Evolutionary conservation across 2,329 filamentous ascomycete species (phyloP).

Genomic region (Epicoccum nigrum): DNA sequence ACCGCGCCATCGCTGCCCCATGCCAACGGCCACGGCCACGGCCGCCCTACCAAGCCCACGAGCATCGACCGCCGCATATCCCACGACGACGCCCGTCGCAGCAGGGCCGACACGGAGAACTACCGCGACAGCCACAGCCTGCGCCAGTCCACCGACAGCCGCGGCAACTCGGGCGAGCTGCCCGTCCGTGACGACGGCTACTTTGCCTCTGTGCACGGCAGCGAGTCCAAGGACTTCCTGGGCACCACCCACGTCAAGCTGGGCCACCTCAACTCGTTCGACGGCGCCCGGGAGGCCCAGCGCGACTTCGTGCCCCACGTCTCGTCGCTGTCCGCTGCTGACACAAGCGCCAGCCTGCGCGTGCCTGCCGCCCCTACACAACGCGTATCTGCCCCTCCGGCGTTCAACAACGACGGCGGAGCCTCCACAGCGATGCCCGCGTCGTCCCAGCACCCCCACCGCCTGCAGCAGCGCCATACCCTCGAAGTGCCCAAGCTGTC

Average conservation of each 20-base stretch:
- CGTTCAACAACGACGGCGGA: slow-evolving; percentile 55
- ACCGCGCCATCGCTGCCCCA: slow-evolving; percentile 19
- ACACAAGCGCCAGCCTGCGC: slow-evolving; percentile 41
- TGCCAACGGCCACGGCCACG: slow-evolving; percentile 45
- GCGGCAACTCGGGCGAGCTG: slow-evolving; percentile 33
- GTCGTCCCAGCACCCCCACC: slow-evolving; percentile 59
- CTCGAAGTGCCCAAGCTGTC: slow-evolving; percentile 80
- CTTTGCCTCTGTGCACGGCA: slow-evolving; percentile 50
- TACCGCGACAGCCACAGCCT: slow-evolving; percentile 22
- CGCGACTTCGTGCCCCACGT: slow-evolving; percentile 35
- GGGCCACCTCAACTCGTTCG: slow-evolving; percentile 33
- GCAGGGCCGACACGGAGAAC: slow-evolving; percentile 18
- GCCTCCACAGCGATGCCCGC: slow-evolving; percentile 55
- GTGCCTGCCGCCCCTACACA: slow-evolving; percentile 40
- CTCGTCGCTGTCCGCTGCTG: slow-evolving; percentile 23
- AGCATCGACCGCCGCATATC: slow-evolving; percentile 42
- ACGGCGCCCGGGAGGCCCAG: slow-evolving; percentile 38
- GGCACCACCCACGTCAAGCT: slow-evolving; percentile 49
- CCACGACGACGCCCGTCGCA: slow-evolving; percentile 35
- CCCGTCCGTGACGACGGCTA: slow-evolving; percentile 53
- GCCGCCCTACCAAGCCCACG: slow-evolving; percentile 33
- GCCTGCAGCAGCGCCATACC: slow-evolving; percentile 82
- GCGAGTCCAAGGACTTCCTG: slow-evolving; percentile 40
- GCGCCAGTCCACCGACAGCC: slow-evolving; percentile 31
- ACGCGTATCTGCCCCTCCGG: slow-evolving; percentile 69